Base-by-base conservation (phyloP, 176 grass and related monocot genomes). In the Aegilops speltoides region DNA sequence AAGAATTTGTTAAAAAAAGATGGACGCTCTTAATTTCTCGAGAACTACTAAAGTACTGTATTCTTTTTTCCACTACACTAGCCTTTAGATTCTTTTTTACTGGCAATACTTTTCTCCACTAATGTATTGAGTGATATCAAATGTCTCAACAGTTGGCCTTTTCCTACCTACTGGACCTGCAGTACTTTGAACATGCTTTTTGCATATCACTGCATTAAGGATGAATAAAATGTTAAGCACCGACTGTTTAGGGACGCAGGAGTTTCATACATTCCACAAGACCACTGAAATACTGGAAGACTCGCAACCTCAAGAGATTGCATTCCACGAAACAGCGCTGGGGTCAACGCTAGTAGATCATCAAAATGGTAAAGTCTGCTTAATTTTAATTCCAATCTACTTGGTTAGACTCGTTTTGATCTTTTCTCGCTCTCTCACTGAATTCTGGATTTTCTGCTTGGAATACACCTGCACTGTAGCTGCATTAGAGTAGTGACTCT, bases 91-190 rank as follows among this genome's bases (percentile, higher is more conserved):
- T 73, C 73, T 57, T 78, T 57, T 79, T 82, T 57, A 73, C 56
- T 54, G 19, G 43, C 76, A 73, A 82, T 64, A 77, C 48, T 80
- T 85, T 64, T 68, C 32, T 64, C 64, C 86, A 78, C 90, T 91
- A 88, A 91, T 91, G 56, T 78, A 26, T 78, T 85, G 40, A 82
- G 86, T 88, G 71, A 73, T 88, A 88, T 88, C 86, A 82, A 91
- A 91, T 90, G 69, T 86, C 82, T 91, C 87, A 82, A 88, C 80
- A 94, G 92, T 94, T 89, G 89, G 89, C 84, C 87, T 89, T 92
- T 87, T 86, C 84, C 88, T 86, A 83, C 84, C 88, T 86, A 83
- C 88, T 92, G 88, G 88, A 92, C 76, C 86, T 86, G 80, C 75
- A 88, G 78, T 89, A 86, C 83, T 92, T 90, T 88, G 54, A 69